Evolutionary conservation across 192 early-diverging fungal species (phyloP), one percentile per base, ranked within the genome.

Genomic region (Pilaira anomala): DNA sequence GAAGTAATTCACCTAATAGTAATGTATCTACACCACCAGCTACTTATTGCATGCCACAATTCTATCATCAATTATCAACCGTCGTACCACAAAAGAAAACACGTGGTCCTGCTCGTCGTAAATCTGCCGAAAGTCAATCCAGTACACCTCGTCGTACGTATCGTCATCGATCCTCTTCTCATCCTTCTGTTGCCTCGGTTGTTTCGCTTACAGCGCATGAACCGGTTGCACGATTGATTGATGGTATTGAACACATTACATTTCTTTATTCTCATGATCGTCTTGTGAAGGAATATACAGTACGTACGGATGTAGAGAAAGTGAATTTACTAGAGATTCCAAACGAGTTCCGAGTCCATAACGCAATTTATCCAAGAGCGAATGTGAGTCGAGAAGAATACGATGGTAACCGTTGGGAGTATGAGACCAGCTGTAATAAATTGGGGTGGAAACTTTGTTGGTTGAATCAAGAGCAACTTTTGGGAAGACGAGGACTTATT

Each of bases 391-490:
- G 63, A 7, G 33, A 68, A 12, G 49, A 69, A 9, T 88, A 92
- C 53, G 69, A 70, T 3, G 91, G 91, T n/a, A 89, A 91, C 63
- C 80, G 91, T 7, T 92, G 87, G 85, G 68, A 77, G 5, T 93
- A 93, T 63, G 91, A 93, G 62, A 90, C 82, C 1, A 77, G 81
- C 41, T 90, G 88, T 66, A 93, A 93, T 61, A 63, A 56, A 19
- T 66, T 90, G 14, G 89, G 89, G 4, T 93, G 91, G 91, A 76
- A 84, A 39, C 76, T 93, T 25, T 78, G 83, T 19, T 85, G 76
- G 62, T 73, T 90, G 8, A 93, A 91, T 63, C 73, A 73, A 46
- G 79, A 84, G 30, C 54, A 76, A 49, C 71, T 90, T 8, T 66
- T 73, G 21, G 87, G 77, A 1, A 71, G 80, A 7, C 74, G 89